Evolutionary conservation across 2,329 filamentous ascomycete species (phyloP).

Genomic region (Ascochyta lentis): DNA sequence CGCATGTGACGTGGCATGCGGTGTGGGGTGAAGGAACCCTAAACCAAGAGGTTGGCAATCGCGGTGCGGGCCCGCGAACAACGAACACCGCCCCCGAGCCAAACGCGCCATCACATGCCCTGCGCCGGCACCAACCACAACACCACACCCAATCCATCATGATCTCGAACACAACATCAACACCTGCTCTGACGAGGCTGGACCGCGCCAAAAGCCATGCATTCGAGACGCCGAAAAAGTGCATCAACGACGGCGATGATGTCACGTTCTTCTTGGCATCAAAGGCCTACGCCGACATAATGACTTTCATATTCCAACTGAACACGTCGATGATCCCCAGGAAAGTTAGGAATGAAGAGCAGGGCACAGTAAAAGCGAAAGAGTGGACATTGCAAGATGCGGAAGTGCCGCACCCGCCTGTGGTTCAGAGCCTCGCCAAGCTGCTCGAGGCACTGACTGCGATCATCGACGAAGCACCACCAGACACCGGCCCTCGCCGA

Average conservation of each 20-base stretch:
- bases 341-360: conserved; percentile 52
- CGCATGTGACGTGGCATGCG: not conserved
- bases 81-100: conserved; percentile 5
- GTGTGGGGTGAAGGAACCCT: conserved; percentile 17
- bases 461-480: conserved; percentile 79
- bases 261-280: conserved; percentile 80
- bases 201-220: conserved; percentile 28
- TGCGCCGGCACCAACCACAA: conserved; percentile 6
- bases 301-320: conserved; percentile 85
- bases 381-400: conserved; percentile 59
- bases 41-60: not conserved
- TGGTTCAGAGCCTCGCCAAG: conserved; percentile 68
- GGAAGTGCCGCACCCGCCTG: conserved; percentile 58
- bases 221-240: conserved; percentile 76
- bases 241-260: conserved; percentile 84
- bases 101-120: conserved; percentile 32
- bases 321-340: conserved; percentile 85
- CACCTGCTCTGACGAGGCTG: conserved; percentile 32
- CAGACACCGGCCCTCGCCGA: conserved; percentile 81
- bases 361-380: conserved; percentile 52
- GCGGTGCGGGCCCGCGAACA: not conserved
- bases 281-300: conserved; percentile 85
- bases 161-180: conserved; percentile 23
- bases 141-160: conserved; percentile 24
- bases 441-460: conserved; percentile 70